Evolutionary conservation across 2,329 filamentous ascomycete species (phyloP), one percentile per base, ranked within the genome.

Genomic region (Fusarium coffeatum): DNA sequence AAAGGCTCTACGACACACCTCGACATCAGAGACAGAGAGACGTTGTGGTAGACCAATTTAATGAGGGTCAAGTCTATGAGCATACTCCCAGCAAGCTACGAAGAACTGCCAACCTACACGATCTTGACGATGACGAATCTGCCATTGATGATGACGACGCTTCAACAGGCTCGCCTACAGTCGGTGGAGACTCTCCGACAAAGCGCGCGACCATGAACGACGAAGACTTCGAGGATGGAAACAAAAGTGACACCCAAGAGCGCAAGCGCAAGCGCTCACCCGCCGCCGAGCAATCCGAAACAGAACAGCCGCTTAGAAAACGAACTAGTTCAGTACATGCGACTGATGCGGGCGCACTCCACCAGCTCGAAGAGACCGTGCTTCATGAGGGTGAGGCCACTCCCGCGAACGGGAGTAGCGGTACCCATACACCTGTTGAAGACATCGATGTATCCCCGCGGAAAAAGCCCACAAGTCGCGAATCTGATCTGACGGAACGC

Each of bases 1-100:
- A 98, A 81, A 90, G 96, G 63, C 86, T 99, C 64, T 96, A 96
- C 77, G 90, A 92, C 76, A 97, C 93, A n/a, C 94, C 94, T 20
- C 88, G 89, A 68, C 92, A 86, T 75, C 81, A 86, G 76, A 85
- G 89, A 71, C 86, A 88, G 73, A 85, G 86, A 74, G 87, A 90
- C 73, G 87, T 91, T 12, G 84, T 90, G 45, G 79, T 90, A 56
- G 84, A 84, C 72, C 83, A 84, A 68, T 87, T 85, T 76, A 84
- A 85, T 58, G 84, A 85, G 63, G 86, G 82, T 58, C 82, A 84
- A 45, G 78, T 81, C 58, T 88, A 88, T 69, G 89, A 92, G 73
- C 88, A 87, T 71, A 93, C 90, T 57, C 92, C 92, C 5, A 94
- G 91, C 84, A 95, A 94, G 82, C 86, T 94, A 64, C 89, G 89